Conservation (phyloP, 73 alveolate species). For the Tetrahymena thermophila region DNA sequence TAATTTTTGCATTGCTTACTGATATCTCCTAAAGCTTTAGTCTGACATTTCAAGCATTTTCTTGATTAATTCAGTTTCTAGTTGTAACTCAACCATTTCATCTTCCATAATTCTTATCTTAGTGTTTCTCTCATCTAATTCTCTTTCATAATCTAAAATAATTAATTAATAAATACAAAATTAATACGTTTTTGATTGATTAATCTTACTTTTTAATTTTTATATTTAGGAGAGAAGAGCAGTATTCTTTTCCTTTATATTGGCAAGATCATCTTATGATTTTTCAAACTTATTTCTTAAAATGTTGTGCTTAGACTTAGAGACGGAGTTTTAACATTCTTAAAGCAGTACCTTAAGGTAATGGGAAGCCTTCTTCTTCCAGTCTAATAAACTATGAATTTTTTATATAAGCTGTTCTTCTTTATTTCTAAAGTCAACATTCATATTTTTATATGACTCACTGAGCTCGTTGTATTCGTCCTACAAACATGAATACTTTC, state of each 20-base stretch:
- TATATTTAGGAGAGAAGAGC: slow-evolving; percentile 8
- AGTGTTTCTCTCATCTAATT: slow-evolving; percentile 14
- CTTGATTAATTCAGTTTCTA: slow-evolving; percentile 30
- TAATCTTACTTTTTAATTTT: slow-evolving; percentile 11
- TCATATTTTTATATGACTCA: neutral
- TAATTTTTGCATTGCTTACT: neutral
- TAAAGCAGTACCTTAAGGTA: slow-evolving; percentile 14
- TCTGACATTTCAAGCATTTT: slow-evolving; percentile 19
- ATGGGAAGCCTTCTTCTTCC: slow-evolving; percentile 38
- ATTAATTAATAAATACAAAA: neutral
- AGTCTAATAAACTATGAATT: slow-evolving; percentile 7
- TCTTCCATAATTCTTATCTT: slow-evolving; percentile 34
- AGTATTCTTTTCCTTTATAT: slow-evolving; percentile 14
- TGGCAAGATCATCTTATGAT: slow-evolving; percentile 4
- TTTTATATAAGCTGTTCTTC: slow-evolving; percentile 19
- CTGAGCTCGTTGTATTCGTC: slow-evolving; percentile 30
- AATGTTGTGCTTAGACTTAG: slow-evolving; percentile 1
- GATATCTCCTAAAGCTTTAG: slow-evolving; percentile 12
- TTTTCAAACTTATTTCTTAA: slow-evolving; percentile 15
- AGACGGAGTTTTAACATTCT: slow-evolving; percentile 5
- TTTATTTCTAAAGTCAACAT: neutral
- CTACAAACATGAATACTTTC: slow-evolving; percentile 29
- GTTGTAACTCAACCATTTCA: slow-evolving; percentile 36
- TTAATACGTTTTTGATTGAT: neutral
- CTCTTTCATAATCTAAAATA: slow-evolving; percentile 12